Evolutionary conservation across 495 filamentous ascomycete genomes (phyloP), one percentile per base, ranked within the genome.

Genomic region (Aspergillus heteromorphus): DNA sequence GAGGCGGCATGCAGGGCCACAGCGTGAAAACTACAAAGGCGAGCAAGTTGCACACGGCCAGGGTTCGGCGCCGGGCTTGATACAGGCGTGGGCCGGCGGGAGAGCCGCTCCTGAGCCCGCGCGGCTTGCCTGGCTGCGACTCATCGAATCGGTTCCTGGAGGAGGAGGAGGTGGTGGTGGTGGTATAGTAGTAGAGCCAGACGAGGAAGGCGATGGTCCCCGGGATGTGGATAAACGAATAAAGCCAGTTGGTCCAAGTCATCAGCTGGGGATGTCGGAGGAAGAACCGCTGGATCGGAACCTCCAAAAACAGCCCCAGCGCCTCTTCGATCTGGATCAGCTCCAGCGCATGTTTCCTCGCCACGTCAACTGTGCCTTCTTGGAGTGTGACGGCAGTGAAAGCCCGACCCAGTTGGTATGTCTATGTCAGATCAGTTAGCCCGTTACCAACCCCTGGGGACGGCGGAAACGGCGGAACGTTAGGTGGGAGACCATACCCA

Each of bases 161-260:
- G n/a, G n/a, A n/a, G n/a, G n/a, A n/a, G n/a, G n/a, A n/a, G n/a
- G n/a, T n/a, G n/a, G n/a, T n/a, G n/a, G 79, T 77, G 45, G 78
- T 84, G 29, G 83, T 87, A 58, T 81, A 82, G 66, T 87, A 84
- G 65, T 82, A 87, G 6, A 88, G 73, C 65, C 79, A 82, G 53
- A 85, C 79, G 20, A 87, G 73, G 63, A 85, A 88, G 10, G 79
- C 76, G 48, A 89, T 89, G 3, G 87, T 89, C 13, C 86, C 87
- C 0, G 87, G 88, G 51, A 92, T 91, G 66, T 91, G 87, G 58
- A 92, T 88, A 60, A 89, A 89, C 1, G 85, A 88, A 63, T 91
- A 91, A 13, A 81, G 79, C 63, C 82, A 76, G 60, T 91, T 91
- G 58, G 72, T 73, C 69, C 68, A 75, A 13, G 49, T 67, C 77